phyloP scores from a whole-genome alignment of 257 asterid genomes.

The Gentiana dahurica region DNA sequence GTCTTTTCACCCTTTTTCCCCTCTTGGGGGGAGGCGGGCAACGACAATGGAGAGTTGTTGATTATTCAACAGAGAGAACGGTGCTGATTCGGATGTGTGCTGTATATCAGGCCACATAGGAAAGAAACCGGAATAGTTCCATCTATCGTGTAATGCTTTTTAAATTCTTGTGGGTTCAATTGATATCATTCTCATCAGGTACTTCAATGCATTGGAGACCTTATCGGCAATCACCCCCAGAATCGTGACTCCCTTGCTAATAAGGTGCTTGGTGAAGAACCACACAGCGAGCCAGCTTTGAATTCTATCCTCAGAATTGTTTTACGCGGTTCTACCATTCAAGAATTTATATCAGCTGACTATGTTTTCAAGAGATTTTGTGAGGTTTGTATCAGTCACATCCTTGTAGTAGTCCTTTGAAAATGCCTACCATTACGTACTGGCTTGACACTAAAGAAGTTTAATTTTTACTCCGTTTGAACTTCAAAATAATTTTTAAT shows the following conservation, averaged over 20 bases:
- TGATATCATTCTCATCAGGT: slow-evolving; percentile 34
- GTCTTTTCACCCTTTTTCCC: too few species aligned
- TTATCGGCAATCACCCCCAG: slow-evolving; percentile 51
- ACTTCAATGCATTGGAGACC: slow-evolving; percentile 73
- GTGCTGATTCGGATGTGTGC: background rate
- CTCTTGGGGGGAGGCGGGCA: background rate
- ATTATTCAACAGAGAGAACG: too few species aligned
- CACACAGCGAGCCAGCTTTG: slow-evolving; percentile 65
- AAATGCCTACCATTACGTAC: background rate
- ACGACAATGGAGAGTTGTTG: background rate
- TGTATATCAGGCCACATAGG: background rate
- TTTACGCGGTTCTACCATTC: slow-evolving; percentile 66
- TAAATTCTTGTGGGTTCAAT: too few species aligned
- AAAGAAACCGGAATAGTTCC: background rate
- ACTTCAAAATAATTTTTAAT: slow-evolving; percentile 4
- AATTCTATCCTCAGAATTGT: slow-evolving; percentile 70
- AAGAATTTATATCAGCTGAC: slow-evolving; percentile 78
- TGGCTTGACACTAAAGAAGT: background rate
- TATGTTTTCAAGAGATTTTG: slow-evolving; percentile 74
- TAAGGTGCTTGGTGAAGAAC: slow-evolving; percentile 79
- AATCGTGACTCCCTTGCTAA: slow-evolving; percentile 74
- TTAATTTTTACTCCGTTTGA: slow-evolving; percentile 3
- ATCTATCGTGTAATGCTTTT: background rate
- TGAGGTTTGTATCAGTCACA: slow-evolving; percentile 47
- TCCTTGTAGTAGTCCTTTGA: slow-evolving; percentile 20